These are phyloP conservation scores for Emergomyces africanus DNA, from an alignment of 2,329 filamentous ascomycete species.

Conservation along the genomic window DNA sequence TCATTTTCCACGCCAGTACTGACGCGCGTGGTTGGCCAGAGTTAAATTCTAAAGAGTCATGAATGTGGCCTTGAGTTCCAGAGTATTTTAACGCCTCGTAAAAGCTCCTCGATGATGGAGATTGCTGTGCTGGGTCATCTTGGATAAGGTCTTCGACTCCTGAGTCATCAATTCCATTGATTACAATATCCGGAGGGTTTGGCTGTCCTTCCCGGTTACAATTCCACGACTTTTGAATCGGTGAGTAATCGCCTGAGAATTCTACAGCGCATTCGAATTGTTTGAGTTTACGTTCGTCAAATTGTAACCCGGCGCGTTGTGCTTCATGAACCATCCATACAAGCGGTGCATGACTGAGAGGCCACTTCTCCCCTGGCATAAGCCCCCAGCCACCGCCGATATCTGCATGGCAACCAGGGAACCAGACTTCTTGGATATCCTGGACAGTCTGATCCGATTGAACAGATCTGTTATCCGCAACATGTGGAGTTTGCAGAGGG, in stretches of 20 bases:
- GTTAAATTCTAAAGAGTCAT: slow-evolving; percentile 57
- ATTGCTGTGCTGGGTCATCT: slow-evolving; percentile 14
- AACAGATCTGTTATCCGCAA: neutral
- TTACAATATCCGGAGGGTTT: neutral
- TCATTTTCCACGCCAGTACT: slow-evolving; percentile 58
- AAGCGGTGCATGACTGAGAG: slow-evolving; percentile 39
- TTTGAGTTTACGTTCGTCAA: slow-evolving; percentile 55
- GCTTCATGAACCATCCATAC: slow-evolving; percentile 44
- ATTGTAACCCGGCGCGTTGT: slow-evolving; percentile 52
- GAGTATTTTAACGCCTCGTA: slow-evolving; percentile 47
- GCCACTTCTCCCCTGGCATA: slow-evolving; percentile 16
- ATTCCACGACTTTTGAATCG: slow-evolving; percentile 16
- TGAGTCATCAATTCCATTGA: neutral
- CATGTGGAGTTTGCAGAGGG: neutral
- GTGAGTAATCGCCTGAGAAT: slow-evolving; percentile 26
- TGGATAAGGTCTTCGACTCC: slow-evolving; percentile 6
- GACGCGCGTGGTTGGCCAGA: slow-evolving; percentile 44
- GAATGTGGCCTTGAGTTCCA: slow-evolving; percentile 42
- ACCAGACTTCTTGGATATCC: slow-evolving; percentile 43
- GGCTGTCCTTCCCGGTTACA: neutral
- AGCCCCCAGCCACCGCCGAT: slow-evolving; percentile 42
- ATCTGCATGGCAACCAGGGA: slow-evolving; percentile 42
- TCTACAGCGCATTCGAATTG: slow-evolving; percentile 51
- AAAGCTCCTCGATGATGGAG: slow-evolving; percentile 34
- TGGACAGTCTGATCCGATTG: slow-evolving; percentile 23